Conservation (phyloP, 1,139 yeast species). For the Magnusiomyces tetraspermus region DNA sequence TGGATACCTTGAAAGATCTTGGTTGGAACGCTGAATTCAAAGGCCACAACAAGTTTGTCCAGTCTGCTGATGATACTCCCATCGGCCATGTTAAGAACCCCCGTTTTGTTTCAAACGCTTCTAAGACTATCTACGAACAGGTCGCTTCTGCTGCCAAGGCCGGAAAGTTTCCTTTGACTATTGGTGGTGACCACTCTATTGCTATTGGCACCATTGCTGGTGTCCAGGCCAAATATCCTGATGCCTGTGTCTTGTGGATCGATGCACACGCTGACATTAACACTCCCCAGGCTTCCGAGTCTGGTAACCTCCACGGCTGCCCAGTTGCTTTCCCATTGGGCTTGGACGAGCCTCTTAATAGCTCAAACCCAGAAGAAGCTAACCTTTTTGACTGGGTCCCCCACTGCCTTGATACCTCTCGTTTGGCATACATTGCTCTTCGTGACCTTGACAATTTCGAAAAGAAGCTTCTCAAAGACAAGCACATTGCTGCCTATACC, state of each 20-base stretch:
- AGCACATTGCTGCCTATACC: slow-evolving; percentile 76
- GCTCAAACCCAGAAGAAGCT: slow-evolving; percentile 42
- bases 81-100: slow-evolving; percentile 60
- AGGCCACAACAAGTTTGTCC: slow-evolving; percentile 44
- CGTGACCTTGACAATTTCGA: slow-evolving; percentile 90
- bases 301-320: slow-evolving; percentile 95
- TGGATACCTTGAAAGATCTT: slow-evolving; percentile 48
- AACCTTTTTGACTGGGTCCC: slow-evolving; percentile 62
- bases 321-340: slow-evolving; percentile 91
- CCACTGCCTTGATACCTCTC: slow-evolving; percentile 50
- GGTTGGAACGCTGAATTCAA: slow-evolving; percentile 62
- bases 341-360: slow-evolving; percentile 28
- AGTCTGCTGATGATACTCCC: slow-evolving; percentile 30
- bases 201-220: slow-evolving; percentile 92
- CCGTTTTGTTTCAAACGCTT: slow-evolving; percentile 63
- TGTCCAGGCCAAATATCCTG: slow-evolving; percentile 67
- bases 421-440: slow-evolving; percentile 86
- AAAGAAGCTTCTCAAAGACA: slow-evolving; percentile 57
- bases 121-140: slow-evolving; percentile 52
- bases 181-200: slow-evolving; percentile 96
- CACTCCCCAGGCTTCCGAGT: slow-evolving; percentile 74
- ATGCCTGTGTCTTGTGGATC: slow-evolving; percentile 88
- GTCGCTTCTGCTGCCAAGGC: slow-evolving; percentile 42
- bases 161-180: slow-evolving; percentile 65
- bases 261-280: slow-evolving; percentile 98